phyloP scores from a whole-genome alignment of 2,329 filamentous ascomycete genomes.

The Cyphellophora europaea region DNA sequence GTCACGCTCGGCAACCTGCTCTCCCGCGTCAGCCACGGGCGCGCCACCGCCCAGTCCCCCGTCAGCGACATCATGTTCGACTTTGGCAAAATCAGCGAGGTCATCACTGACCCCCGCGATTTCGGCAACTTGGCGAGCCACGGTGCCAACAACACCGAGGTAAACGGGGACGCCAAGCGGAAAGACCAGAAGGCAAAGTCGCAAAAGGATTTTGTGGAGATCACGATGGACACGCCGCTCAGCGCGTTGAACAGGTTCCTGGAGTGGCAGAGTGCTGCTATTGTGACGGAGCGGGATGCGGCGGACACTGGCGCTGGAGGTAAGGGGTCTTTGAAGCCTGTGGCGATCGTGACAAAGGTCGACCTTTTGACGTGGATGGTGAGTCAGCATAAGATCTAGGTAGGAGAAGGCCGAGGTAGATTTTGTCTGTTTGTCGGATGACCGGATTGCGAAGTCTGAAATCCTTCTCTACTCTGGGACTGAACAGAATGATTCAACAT shows the following conservation, averaged over 20 bases:
- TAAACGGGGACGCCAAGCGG: constrained; percentile 9
- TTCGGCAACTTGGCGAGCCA: constrained; percentile 29
- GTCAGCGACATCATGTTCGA: constrained; percentile 95
- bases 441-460: no score
- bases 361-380: constrained; percentile 91
- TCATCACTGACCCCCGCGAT: constrained; percentile 77
- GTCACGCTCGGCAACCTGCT: constrained; percentile 93
- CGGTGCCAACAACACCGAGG: constrained; percentile 17
- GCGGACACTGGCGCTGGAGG: constrained; percentile 22
- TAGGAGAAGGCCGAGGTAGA: no score
- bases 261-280: constrained; percentile 90
- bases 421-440: no score
- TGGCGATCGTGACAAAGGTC: constrained; percentile 87
- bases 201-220: constrained; percentile 74
- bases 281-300: constrained; percentile 70
- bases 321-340: constrained; percentile 58
- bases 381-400: constrained; percentile 41
- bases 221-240: constrained; percentile 82
- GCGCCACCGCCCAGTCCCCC: constrained; percentile 62
- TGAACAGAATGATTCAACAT: no score
- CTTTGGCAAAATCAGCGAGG: constrained; percentile 77
- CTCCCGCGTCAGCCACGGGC: constrained; percentile 76
- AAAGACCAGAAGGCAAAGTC: constrained; percentile 19
- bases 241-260: constrained; percentile 72
- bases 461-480: no score